phyloP scores from a whole-genome alignment of 148 eudicot species.

The Drosera capensis region DNA sequence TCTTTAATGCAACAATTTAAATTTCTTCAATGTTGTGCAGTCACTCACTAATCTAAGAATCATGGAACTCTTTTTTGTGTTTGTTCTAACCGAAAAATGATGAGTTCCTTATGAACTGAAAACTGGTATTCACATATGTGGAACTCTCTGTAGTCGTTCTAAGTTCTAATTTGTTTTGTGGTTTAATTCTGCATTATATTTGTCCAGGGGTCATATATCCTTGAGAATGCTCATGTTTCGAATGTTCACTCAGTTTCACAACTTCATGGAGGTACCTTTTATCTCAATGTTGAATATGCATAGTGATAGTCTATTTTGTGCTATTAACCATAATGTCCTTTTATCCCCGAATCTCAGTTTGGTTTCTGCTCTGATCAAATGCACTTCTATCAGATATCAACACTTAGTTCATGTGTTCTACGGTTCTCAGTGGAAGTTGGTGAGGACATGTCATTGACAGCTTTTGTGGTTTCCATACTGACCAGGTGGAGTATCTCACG shows the following conservation, averaged over 20 bases:
- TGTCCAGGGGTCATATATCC: constrained; percentile 63
- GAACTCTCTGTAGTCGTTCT: constrained; percentile 2
- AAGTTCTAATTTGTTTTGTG: constrained; percentile 1
- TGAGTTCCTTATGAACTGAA: no score
- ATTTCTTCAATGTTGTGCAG: background rate
- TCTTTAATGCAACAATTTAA: background rate
- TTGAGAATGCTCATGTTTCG: constrained; percentile 55
- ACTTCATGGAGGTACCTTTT: constrained; percentile 62
- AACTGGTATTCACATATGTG: background rate
- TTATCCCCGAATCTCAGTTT: no score
- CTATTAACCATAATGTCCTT: no score
- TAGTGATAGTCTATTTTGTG: no score
- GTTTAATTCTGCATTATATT: constrained; percentile 3
- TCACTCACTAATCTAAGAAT: background rate
- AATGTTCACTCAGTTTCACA: constrained; percentile 67
- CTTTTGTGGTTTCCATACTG: constrained; percentile 1
- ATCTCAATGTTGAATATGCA: background rate
- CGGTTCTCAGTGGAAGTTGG: background rate
- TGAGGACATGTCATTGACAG: background rate
- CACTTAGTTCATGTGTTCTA: no score
- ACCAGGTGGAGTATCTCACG: constrained; percentile 85
- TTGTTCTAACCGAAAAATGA: no score
- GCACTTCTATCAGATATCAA: no score
- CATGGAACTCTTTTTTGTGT: no score
- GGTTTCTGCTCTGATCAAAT: no score